Conservation (phyloP, 352 stramenopile genomes). For the Phytophthora lateralis region DNA sequence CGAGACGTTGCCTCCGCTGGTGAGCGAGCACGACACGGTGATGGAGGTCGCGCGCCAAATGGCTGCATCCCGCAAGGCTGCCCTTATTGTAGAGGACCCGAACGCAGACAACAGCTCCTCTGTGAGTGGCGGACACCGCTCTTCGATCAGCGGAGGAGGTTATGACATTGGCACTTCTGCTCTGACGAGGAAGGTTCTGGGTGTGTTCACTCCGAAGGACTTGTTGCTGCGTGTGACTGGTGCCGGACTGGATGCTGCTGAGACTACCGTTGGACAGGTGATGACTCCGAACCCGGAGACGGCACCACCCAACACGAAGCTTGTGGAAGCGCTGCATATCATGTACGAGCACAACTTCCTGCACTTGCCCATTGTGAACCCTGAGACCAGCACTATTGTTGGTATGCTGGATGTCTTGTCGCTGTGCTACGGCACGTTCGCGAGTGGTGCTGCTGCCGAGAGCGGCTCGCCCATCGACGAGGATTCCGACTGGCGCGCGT, state of each 20-base stretch:
- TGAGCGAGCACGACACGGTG: conserved; percentile 77
- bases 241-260: conserved; percentile 89
- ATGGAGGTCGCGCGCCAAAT: conserved; percentile 89
- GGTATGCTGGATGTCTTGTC: conserved; percentile 89
- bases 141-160: conserved; percentile 40
- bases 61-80: conserved; percentile 80
- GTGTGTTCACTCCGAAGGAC: conserved; percentile 98
- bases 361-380: conserved; percentile 95
- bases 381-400: conserved; percentile 68
- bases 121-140: conserved; percentile 41
- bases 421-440: conserved; percentile 89
- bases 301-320: conserved; percentile 90
- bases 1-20: conserved; percentile 76
- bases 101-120: conserved; percentile 45
- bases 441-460: conserved; percentile 59
- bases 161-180: conserved; percentile 52
- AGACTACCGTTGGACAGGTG: conserved; percentile 91
- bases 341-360: conserved; percentile 99
- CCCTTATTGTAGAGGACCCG: conserved; percentile 79
- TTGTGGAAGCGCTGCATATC: conserved; percentile 97
- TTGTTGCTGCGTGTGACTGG: conserved; percentile 95
- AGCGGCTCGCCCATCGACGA: conserved; percentile 37
- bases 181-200: conserved; percentile 77
- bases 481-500: conserved; percentile 85
- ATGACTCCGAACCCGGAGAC: conserved; percentile 98